Evolutionary conservation across 345 rosid genomes (phyloP), one percentile per base, ranked within the genome.

Genomic region (Syzygium aqueum): DNA sequence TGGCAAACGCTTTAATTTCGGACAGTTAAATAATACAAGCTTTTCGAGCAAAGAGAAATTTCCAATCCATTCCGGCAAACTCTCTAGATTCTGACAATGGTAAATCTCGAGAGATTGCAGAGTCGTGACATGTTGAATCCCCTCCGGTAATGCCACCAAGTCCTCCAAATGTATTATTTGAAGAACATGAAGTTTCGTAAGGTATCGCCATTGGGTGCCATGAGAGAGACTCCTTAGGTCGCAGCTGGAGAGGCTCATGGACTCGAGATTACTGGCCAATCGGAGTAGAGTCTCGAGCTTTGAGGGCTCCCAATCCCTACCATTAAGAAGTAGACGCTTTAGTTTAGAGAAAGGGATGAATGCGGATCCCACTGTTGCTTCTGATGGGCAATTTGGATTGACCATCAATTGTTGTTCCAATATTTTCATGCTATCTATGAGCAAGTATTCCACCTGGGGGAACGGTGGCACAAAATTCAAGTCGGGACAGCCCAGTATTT

Each of bases 131-230:
- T n/a, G 9, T 61, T n/a, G 73, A n/a, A 61, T 61, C 21, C 73
- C 1, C 10, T 61, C 0, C 0, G 37, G 19, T 3, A 61, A 61
- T 61, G 4, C 0, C 0, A 6, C 2, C 2, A 61, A 61, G 14
- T n/a, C 0, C 2, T 0, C 0, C 6, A 2, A 0, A 0, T 1
- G 0, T 2, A 0, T 5, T 0, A 61, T n/a, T 5, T 13, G 6
- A 63, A 63, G 37, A 16, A 0, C 5, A 65, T 0, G 2, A 0
- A 65, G 43, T 0, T n/a, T 63, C 1, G 0, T 3, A n/a, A 28
- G 5, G 5, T 0, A 63, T 63, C 0, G 37, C 10, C 21, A 6
- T 14, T 1, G 19, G 33, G 4, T n/a, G 73, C 8, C 9, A 0
- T 13, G 73, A n/a, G n/a, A n/a, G 0, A 14, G 17, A 13, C 53